Evolutionary conservation across 2,329 filamentous ascomycete genomes (phyloP), one percentile per base, ranked within the genome.

Genomic region (Apiospora sp.): DNA sequence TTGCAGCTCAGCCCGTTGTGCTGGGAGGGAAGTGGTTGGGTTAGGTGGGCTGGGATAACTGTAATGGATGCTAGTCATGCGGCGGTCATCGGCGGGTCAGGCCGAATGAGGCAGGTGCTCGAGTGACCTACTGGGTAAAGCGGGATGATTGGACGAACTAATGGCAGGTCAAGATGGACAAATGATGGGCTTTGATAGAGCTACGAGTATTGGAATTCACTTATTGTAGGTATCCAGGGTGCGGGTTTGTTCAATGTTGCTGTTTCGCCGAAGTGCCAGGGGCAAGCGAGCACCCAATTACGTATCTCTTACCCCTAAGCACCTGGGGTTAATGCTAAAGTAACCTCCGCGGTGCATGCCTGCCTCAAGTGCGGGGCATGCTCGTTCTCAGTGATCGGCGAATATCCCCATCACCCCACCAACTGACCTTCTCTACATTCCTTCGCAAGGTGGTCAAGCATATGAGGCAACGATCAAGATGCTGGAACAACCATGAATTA

Each of bases 1-100:
- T 64, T 64, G 58, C 58, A 64, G 58, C 34, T 64, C 58, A 64
- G 58, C 58, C 58, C 22, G 58, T 64, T 4, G 34, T 41, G 58
- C 58, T 41, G 58, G 58, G 58, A 64, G 10, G 34, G 22, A 19
- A 64, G 58, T 64, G 58, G 58, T 41, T 41, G 58, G 34, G 30
- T 6, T 1, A 13, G 30, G 54, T 61, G 54, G 54, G 54, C 16
- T 61, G 14, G 51, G 22, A n/a, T 13, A 12, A 8, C 16, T 22
- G 6, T 22, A 58, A n/a, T 51, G n/a, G 22, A 8, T 37, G 16
- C 54, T 37, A 37, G 27, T 61, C 54, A 61, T 61, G 54, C 54
- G 54, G 10, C 54, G 30, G 54, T 61, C 54, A 64, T 64, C 34
- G 58, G 34, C 34, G 22, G 34, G 30, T 41, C 34, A 41, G 22